phyloP scores from a whole-genome alignment of 345 rosid species.

The Rhodamnia argentea region DNA sequence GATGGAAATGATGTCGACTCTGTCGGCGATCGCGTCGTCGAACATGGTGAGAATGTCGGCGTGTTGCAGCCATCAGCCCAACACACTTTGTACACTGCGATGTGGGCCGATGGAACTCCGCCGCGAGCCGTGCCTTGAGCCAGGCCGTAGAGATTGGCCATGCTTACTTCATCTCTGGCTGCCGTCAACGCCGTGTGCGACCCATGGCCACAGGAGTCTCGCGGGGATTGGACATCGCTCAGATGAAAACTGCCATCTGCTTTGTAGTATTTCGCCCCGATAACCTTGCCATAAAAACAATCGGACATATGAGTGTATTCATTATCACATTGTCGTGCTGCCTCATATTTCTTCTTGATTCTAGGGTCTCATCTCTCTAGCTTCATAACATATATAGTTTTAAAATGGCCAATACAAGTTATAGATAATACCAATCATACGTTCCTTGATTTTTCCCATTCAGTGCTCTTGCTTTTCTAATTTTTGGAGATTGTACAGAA shows the following conservation, averaged over 20 bases:
- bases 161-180: slow-evolving; percentile 9
- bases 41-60: slow-evolving; percentile 28
- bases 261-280: slow-evolving; percentile 7
- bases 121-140: slow-evolving; percentile 26
- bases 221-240: slow-evolving; percentile 3
- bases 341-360: no score
- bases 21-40: slow-evolving; percentile 37
- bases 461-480: no score
- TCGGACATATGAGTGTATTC: no score
- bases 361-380: no score
- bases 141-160: slow-evolving; percentile 17
- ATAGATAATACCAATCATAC: no score
- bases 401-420: no score
- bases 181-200: slow-evolving; percentile 23
- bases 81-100: slow-evolving; percentile 32
- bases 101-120: slow-evolving; percentile 18
- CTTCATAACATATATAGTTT: no score
- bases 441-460: no score
- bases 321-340: not conserved
- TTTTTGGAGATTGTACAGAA: no score
- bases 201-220: slow-evolving; percentile 16
- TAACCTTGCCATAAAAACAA: not conserved
- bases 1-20: slow-evolving; percentile 15
- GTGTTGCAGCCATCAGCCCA: slow-evolving; percentile 21
- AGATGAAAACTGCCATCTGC: not conserved